These are phyloP conservation scores for Apiospora marii DNA, from an alignment of 2,329 filamentous ascomycete species.

Conservation along the genomic window DNA sequence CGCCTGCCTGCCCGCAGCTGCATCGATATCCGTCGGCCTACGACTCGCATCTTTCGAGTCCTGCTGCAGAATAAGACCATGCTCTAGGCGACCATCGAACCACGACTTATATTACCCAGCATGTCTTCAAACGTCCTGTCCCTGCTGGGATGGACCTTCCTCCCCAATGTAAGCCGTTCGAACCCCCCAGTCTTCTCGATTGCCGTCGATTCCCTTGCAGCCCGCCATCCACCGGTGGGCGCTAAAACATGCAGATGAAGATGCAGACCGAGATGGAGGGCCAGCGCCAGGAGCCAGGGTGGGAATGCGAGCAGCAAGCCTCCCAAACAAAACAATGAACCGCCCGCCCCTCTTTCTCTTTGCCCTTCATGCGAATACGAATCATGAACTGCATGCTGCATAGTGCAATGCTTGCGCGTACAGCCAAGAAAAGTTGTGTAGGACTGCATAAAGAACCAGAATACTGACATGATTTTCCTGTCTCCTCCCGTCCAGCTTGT, in stretches of 20 bases:
- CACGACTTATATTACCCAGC: slow-evolving; percentile 24
- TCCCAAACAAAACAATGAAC: not conserved
- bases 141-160: slow-evolving; percentile 64
- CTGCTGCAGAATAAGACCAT: slow-evolving; percentile 5
- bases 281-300: not conserved
- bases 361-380: slow-evolving; percentile 10
- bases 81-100: slow-evolving; percentile 8
- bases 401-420: not conserved
- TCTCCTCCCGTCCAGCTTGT: slow-evolving; percentile 64
- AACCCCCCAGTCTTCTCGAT: slow-evolving; percentile 6
- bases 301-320: not conserved
- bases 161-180: slow-evolving; percentile 55
- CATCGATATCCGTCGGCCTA: slow-evolving; percentile 2
- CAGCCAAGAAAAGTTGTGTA: not conserved
- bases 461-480: slow-evolving; percentile 29
- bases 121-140: slow-evolving; percentile 62
- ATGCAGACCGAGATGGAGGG: not conserved
- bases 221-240: not conserved
- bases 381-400: not conserved
- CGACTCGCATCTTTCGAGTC: slow-evolving; percentile 11
- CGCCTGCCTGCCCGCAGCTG: not conserved
- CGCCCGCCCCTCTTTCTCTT: slow-evolving; percentile 9
- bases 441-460: not conserved
- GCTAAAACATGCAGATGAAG: slow-evolving; percentile 13
- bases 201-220: slow-evolving; percentile 12